Base-by-base conservation (phyloP, 139 green algal species). In the Medakamo hakoo region DNA sequence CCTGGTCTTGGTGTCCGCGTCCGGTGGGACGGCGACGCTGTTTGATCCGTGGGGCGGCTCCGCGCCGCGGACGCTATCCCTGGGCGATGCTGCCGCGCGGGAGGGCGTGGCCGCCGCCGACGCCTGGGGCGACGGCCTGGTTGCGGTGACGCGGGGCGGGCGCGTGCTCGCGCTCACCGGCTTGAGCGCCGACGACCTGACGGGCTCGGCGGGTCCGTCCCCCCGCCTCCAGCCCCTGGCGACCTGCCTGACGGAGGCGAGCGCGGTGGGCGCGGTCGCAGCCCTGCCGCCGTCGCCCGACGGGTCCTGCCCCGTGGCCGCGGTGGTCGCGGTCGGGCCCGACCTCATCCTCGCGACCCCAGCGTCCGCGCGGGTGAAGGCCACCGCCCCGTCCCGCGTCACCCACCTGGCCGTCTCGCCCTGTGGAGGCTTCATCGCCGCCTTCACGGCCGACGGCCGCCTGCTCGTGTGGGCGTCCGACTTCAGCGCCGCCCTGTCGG, bases 361-460 rank as follows among this genome's bases (percentile, higher is more conserved):
- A 52, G 9, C 40, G 40, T 52, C 40, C 9, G 9, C 40, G 40
- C n/a, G n/a, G n/a, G n/a, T n/a, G n/a, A n/a, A n/a, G n/a, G n/a
- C 40, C 40, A 52, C 40, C 40, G 9, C 40, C 40, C 40, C 40
- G 9, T 52, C 40, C 40, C 40, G 9, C 22, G 62, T 21, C 18
- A 28, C 60, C 3, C 57, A 55, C 23, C 65, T 88, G 58, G 58
- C 69, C 4, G 61, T 84, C 2, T 83, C 78, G 4, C 78, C 80
- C 0, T 72, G 79, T 27, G 78, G 80, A 5, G 55, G 67, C 1
- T 82, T 90, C 30, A 40, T 92, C 22, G 83, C 81, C 4, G 30
- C 63, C 5, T 76, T 77, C 63, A 84, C 78, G 3, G 30, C 57
- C 2, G 73, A 80, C 4, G 73, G 40, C 40, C 40, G 40, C 9